A percentile compares a stretch with the other conserved stretches of the same genome.
Evolutionary conservation across 2,329 filamentous ascomycete species (phyloP).

Genomic region (Tricladium varicosporioides): DNA sequence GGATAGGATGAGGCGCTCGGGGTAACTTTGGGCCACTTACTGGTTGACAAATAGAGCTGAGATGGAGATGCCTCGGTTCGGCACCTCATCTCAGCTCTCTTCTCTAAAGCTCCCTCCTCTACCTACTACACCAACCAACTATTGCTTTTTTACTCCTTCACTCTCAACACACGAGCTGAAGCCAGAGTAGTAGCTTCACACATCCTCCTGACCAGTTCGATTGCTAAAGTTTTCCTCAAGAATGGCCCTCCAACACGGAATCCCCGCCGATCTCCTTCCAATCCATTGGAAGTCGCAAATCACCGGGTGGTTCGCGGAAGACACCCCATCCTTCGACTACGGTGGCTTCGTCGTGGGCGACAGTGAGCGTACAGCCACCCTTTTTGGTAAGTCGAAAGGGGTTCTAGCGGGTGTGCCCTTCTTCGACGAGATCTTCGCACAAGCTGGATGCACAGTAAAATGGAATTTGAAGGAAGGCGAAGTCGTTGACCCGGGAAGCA

Average conservation of each 20-base stretch:
- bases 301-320: slow-evolving; percentile 86
- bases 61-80: too few relatives aligned
- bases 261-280: slow-evolving; percentile 73
- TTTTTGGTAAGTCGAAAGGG: slow-evolving; percentile 70
- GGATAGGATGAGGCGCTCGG: too few relatives aligned
- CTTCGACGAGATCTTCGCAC: slow-evolving; percentile 88
- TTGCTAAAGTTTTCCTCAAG: too few relatives aligned
- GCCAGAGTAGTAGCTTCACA: too few relatives aligned
- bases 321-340: slow-evolving; percentile 95
- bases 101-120: too few relatives aligned
- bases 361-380: slow-evolving; percentile 57
- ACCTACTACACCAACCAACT: too few relatives aligned
- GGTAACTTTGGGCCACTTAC: too few relatives aligned
- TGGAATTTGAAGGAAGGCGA: slow-evolving; percentile 82
- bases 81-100: too few relatives aligned
- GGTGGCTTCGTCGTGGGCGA: slow-evolving; percentile 94
- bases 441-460: slow-evolving; percentile 86
- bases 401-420: slow-evolving; percentile 91
- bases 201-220: too few relatives aligned
- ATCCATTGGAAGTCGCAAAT: slow-evolving; percentile 80
- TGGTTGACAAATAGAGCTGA: too few relatives aligned
- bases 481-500: slow-evolving; percentile 54
- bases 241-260: slow-evolving; percentile 46
- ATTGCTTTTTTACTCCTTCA: too few relatives aligned
- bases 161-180: too few relatives aligned